phyloP scores from a whole-genome alignment of 108 stramenopile genomes.

The Skeletonema potamos region DNA sequence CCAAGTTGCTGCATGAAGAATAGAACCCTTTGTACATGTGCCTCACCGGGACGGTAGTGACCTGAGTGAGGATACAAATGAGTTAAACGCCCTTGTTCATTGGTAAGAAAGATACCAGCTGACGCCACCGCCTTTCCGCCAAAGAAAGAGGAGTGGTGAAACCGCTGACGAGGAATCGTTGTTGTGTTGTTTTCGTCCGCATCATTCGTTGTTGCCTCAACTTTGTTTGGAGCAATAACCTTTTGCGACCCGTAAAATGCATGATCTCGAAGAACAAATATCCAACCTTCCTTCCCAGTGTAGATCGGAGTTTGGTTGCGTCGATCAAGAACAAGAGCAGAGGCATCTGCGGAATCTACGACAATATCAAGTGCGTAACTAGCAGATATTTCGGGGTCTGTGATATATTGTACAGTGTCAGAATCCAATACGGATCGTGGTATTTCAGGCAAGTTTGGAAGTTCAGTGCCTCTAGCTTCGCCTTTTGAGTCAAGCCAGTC shows the following conservation, averaged over 20 bases:
- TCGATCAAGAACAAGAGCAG: constrained; percentile 53
- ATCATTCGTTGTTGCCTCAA: not conserved
- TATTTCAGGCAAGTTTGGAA: constrained; percentile 72
- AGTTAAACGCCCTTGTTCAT: constrained; percentile 74
- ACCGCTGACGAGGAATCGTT: constrained; percentile 70
- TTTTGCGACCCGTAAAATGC: constrained; percentile 85
- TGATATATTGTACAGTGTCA: constrained; percentile 83
- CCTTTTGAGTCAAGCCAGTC: constrained; percentile 90
- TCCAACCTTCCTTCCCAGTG: constrained; percentile 89
- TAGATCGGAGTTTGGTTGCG: constrained; percentile 53
- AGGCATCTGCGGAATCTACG: constrained; percentile 46
- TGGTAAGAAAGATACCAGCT: constrained; percentile 90
- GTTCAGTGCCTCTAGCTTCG: constrained; percentile 59
- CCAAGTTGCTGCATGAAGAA: constrained; percentile 74
- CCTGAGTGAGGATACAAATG: constrained; percentile 92
- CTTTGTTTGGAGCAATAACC: constrained; percentile 55
- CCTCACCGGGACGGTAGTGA: constrained; percentile 89
- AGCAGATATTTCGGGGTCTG: constrained; percentile 58
- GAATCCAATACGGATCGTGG: constrained; percentile 75
- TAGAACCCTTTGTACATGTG: constrained; percentile 87
- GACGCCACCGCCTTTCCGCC: constrained; percentile 89
- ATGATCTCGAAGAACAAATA: constrained; percentile 86
- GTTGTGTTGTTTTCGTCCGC: constrained; percentile 7
- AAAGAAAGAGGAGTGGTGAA: constrained; percentile 94
- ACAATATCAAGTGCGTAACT: constrained; percentile 63